Base-by-base conservation (phyloP, 805 yeast genomes). In the Hagleromyces aurorensis region DNA sequence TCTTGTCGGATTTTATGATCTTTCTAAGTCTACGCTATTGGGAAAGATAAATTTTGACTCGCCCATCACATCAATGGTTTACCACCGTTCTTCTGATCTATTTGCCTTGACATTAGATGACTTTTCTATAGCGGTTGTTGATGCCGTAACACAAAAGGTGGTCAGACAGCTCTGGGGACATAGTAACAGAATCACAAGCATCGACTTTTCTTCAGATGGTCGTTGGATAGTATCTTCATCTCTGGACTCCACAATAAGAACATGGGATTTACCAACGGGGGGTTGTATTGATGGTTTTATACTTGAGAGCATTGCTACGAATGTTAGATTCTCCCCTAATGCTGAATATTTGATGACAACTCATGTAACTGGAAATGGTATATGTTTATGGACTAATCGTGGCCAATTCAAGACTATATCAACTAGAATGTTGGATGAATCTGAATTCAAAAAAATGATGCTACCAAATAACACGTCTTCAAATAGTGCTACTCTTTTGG, bases 231-330 rank as follows among this genome's bases (percentile, higher is more conserved):
- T 91, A 6, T 75, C 91, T 14, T 76, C 83, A 1, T 70, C 86
- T 1, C 64, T 86, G 37, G 99, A 91, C 52, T 69, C 83, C 2
- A 86, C 97, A 0, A 65, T 91, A 27, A 72, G 98, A 48, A 85
- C 96, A 1, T 91, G 97, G 97, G 97, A 91, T 55, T 69, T 91
- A 36, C 97, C 97, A 23, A 81, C 96, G 1, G 97, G 98, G 27
- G 84, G 87, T 1, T 89, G 97, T 57, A 85, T 91, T 34, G 98
- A 91, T 61, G 96, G 96, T 39, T 76, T 89, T 11, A 61, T 64
- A 30, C 68, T 91, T 15, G 75, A 79, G 2, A 73, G 68, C 43
- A 87, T 86, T n/a, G 94, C 80, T 3, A 85, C 96, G 0, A 64
- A 71, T 32, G 65, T 93, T 18, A 74, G 78, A 48, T 71, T 91